Evolutionary conservation across 1,284 basidiomycete genomes (phyloP), one percentile per base, ranked within the genome.

Genomic region (Pseudozyma sp.): DNA sequence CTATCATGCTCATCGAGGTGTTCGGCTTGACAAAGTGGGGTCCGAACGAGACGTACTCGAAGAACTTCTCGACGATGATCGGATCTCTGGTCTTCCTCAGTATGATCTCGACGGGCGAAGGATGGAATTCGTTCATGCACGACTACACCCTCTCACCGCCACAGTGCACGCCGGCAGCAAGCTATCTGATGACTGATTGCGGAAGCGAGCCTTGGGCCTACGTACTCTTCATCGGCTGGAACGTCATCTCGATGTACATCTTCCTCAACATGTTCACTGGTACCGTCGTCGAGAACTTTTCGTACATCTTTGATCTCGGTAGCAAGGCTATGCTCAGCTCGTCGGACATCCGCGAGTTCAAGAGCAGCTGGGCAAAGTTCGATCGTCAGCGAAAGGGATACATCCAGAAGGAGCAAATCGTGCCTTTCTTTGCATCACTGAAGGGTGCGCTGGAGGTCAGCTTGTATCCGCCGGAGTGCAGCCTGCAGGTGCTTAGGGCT

Each of bases 211-310:
- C 88, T 5, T 97, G 95, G 92, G 91, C 95, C 0, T 95, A 92
- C 84, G 88, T 89, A 0, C 87, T 99, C 34, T 98, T 97, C 87
- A 97, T 97, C 78, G 90, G 92, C 0, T 99, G 96, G 96, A 98
- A 98, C 84, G 87, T 99, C 43, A 88, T 98, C 52, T 95, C 93
- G 88, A 97, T 97, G 93, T 42, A 58, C 67, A 76, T 73, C 67
- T 95, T 98, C 86, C 89, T 94, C 78, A 97, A 97, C 87, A 91
- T 80, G 62, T 61, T 79, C 47, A 70, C 76, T 89, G 91, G 91
- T 92, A 93, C 95, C 70, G 93, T 98, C 61, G 95, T 98, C 79
- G 92, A 98, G 85, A 97, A 93, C 82, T 98, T 99, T 85, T 93
- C 94, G 19, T 97, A 96, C 85, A 93, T 98, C 10, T 96, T 95